Evolutionary conservation across 2,329 filamentous ascomycete species (phyloP).

Genomic region (Fusarium guadeloupense): DNA sequence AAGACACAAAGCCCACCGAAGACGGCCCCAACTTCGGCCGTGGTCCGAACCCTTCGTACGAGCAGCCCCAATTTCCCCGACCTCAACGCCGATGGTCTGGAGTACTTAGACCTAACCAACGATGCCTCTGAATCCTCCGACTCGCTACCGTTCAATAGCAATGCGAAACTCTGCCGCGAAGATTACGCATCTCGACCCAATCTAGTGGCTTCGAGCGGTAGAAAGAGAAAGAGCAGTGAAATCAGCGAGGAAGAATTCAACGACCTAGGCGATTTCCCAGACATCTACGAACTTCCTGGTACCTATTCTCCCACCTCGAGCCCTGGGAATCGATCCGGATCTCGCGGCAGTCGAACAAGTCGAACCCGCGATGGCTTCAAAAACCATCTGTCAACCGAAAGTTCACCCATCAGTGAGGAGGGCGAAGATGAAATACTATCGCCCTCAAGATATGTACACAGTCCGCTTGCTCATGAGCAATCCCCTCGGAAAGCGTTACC

Average conservation of each 20-base stretch:
- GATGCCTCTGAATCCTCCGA: constrained; percentile 49
- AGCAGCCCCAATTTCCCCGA: constrained; percentile 48
- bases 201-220: constrained; percentile 51
- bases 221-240: constrained; percentile 64
- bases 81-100: constrained; percentile 49
- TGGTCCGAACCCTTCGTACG: constrained; percentile 5
- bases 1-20: too few species aligned
- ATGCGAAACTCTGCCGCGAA: constrained; percentile 55
- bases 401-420: constrained; percentile 30
- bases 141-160: constrained; percentile 49
- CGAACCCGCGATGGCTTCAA: constrained; percentile 25
- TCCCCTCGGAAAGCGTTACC: constrained; percentile 9
- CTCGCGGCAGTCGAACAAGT: constrained; percentile 30
- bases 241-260: constrained; percentile 51
- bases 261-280: constrained; percentile 60
- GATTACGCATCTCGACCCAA: constrained; percentile 53
- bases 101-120: constrained; percentile 54
- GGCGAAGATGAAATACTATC: constrained; percentile 38
- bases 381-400: not conserved
- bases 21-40: constrained; percentile 14
- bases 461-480: constrained; percentile 15
- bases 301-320: constrained; percentile 51
- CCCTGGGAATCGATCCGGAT: constrained; percentile 42
- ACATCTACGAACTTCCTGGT: constrained; percentile 61
- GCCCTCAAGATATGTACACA: constrained; percentile 38